Percentiles rank a stretch among this genome's conserved stretches.
Evolutionary conservation across 129 eudicot genomes (phyloP).

Genomic region (Heracleum sosnowskyi): DNA sequence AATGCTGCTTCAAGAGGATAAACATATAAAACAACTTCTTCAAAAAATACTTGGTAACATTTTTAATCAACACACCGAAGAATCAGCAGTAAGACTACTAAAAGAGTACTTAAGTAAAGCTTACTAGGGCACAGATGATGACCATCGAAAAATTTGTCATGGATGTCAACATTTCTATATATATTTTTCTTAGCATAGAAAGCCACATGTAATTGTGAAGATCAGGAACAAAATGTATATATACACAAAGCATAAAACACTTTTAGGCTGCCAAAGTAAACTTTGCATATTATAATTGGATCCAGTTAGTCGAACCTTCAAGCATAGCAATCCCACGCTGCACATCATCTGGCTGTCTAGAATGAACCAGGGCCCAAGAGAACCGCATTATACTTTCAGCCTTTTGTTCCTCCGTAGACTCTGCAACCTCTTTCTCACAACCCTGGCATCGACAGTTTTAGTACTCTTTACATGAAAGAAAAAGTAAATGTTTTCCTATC

Average conservation of each 20-base stretch:
- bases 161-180: too few species aligned
- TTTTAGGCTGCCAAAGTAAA: too few species aligned
- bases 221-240: too few species aligned
- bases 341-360: constrained; percentile 54
- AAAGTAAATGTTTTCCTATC: too few species aligned
- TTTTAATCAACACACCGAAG: not conserved
- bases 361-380: constrained; percentile 75
- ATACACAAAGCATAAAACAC: too few species aligned
- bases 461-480: not conserved
- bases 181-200: too few species aligned
- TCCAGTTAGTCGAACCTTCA: constrained; percentile 33
- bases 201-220: too few species aligned
- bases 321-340: constrained; percentile 71
- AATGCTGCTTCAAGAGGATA: not conserved
- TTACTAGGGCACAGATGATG: too few species aligned
- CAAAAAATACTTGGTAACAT: not conserved
- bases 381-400: constrained; percentile 52
- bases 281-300: not conserved
- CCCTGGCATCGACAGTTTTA: constrained; percentile 21
- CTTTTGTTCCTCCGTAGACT: constrained; percentile 41
- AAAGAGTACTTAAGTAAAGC: not conserved
- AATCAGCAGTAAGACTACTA: not conserved
- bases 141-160: too few species aligned
- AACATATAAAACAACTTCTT: not conserved
- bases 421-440: constrained; percentile 59